Evolutionary conservation across 345 rosid species (phyloP), one percentile per base, ranked within the genome.

Genomic region (Bretschneidera sinensis): DNA sequence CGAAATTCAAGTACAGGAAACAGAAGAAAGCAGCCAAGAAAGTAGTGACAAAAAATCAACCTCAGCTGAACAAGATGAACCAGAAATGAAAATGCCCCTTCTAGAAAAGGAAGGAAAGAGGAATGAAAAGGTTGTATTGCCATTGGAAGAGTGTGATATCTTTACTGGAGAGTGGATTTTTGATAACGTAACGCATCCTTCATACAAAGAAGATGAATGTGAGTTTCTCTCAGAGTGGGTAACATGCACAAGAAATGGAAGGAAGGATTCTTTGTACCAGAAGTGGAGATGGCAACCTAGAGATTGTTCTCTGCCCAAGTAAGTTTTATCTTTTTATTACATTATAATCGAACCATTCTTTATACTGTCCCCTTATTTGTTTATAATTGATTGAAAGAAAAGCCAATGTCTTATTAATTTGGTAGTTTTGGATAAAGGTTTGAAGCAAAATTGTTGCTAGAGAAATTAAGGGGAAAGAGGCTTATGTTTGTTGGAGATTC

Each of bases 251-350:
- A 77, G 82, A 72, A 88, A 94, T 63, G 97, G 96, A 21, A 86
- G 99, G 67, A 81, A 79, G 47, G 92, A 94, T 64, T 86, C 92
- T 8, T 23, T 66, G 61, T 90, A 80, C 65, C 95, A 94, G 86
- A 83, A 80, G 39, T 94, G 97, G 99, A 85, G 85, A 77, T 94
- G 99, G 99, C 85, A 94, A 61, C 99, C 99, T 23, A 81, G 72
- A 54, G 91, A 86, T 51, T 94, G 99, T 52, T 83, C 89, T 45
- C 66, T 94, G 63, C 99, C 96, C 68, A 83, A 76, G 97, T 90
- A 59, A 71, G 63, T 21, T 43, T 4, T 20, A 17, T 8, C 55
- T 15, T 24, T 31, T 43, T 21, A 1, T 17, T 10, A 13, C 55
- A 20, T 48, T 9, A 17, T 10, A 17, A 18, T 39, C 22, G 28